Evolutionary conservation across 495 filamentous ascomycete species (phyloP).

Genomic region (Margaritispora aquatica): DNA sequence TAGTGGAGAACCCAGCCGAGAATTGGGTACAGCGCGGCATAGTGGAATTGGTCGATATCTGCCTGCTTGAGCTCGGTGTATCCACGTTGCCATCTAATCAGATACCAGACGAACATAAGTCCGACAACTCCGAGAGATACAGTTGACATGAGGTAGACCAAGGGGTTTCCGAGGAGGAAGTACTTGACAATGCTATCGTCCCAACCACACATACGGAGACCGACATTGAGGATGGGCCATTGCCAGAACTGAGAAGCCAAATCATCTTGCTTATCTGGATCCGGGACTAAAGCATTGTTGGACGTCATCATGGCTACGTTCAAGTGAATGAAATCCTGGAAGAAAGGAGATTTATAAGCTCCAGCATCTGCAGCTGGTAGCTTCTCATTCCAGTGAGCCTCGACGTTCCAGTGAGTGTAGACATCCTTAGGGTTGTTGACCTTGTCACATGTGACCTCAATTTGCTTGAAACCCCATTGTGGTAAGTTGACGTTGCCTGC

Average conservation of each 20-base stretch:
- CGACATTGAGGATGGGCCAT: constrained; percentile 94
- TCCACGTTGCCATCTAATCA: constrained; percentile 92
- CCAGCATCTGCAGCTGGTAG: constrained; percentile 85
- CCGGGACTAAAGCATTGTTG: constrained; percentile 95
- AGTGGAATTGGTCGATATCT: constrained; percentile 91
- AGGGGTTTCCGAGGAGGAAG: constrained; percentile 93
- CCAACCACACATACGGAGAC: constrained; percentile 97
- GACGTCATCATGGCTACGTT: constrained; percentile 99
- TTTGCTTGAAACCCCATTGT: constrained; percentile 99
- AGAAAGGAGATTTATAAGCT: constrained; percentile 92
- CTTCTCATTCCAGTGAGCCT: constrained; percentile 89
- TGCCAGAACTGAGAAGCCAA: constrained; percentile 97
- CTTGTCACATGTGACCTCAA: constrained; percentile 93
- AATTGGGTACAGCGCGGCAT: constrained; percentile 83
- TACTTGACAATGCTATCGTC: constrained; percentile 94
- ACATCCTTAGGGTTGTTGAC: constrained; percentile 87
- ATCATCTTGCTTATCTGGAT: constrained; percentile 98
- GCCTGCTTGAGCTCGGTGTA: constrained; percentile 72
- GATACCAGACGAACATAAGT: constrained; percentile 72
- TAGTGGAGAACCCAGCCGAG: constrained; percentile 97
- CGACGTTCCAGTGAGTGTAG: constrained; percentile 99
- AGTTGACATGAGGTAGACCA: constrained; percentile 94
- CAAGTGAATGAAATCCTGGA: constrained; percentile 93
- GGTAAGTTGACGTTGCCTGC: constrained; percentile 95
- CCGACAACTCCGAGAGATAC: constrained; percentile 66